Conservation (phyloP, 2,329 filamentous ascomycete species). For the Talaromyces piceae region DNA sequence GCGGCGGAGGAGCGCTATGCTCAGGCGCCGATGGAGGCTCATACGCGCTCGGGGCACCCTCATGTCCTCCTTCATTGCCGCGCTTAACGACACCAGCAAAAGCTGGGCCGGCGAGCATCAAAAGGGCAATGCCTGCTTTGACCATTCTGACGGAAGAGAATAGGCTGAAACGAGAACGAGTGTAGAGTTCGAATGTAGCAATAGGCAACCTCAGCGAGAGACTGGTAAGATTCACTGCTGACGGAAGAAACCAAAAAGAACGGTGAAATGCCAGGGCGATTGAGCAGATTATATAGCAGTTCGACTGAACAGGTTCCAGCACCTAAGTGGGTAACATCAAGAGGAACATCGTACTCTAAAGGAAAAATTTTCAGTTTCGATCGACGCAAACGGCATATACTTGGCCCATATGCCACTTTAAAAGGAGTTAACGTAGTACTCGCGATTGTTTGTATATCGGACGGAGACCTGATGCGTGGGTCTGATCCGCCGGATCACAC, state of each 20-base stretch:
- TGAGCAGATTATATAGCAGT: conserved; percentile 10
- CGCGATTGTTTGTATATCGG: not conserved
- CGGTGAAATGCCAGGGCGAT: not conserved
- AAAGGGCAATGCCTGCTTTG: conserved; percentile 25
- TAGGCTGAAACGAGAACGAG: conserved; percentile 17
- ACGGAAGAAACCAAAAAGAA: no score
- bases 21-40: conserved; percentile 1
- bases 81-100: conserved; percentile 27
- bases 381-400: conserved; percentile 7
- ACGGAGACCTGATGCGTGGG: not conserved
- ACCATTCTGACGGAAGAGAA: conserved; percentile 23
- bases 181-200: conserved; percentile 13
- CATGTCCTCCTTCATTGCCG: conserved; percentile 12
- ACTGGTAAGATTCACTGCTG: conserved; percentile 5
- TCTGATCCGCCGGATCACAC: not conserved
- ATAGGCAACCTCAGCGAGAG: conserved; percentile 9
- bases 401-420: not conserved
- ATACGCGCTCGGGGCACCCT: conserved; percentile 5
- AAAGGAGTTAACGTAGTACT: conserved; percentile 3
- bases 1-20: not conserved
- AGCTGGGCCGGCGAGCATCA: conserved; percentile 29
- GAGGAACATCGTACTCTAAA: not conserved
- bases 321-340: not conserved
- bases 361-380: not conserved
- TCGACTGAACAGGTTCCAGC: not conserved